Percentiles rank a stretch among this genome's conserved stretches.
Conservation (phyloP, 129 eudicot species). For the Kitagawia praeruptora region DNA sequence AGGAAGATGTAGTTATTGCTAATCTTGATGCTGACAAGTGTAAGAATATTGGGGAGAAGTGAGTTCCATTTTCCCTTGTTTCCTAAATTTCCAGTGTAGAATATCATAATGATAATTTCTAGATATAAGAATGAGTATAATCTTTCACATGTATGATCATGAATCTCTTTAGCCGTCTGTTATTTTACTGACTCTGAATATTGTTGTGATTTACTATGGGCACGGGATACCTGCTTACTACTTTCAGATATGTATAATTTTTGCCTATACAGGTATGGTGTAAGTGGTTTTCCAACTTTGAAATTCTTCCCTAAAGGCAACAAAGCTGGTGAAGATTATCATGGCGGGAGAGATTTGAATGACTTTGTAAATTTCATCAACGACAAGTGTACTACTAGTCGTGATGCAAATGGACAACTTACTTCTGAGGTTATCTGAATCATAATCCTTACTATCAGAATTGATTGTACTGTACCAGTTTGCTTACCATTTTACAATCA, state of each 20-base stretch:
- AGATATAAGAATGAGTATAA: not conserved
- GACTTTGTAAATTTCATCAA: conserved; percentile 69
- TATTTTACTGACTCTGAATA: not conserved
- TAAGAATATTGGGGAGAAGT: conserved; percentile 82
- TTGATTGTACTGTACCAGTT: not conserved
- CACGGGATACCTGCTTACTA: not conserved
- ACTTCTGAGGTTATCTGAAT: conserved; percentile 49
- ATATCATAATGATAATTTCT: not conserved
- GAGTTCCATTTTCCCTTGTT: conserved; percentile 16
- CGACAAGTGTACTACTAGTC: conserved; percentile 70
- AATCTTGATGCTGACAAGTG: conserved; percentile 89
- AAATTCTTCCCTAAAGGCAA: conserved; percentile 79
- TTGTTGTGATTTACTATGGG: not conserved
- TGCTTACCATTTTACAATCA: not conserved
- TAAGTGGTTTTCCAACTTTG: conserved; percentile 64
- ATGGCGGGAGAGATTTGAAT: conserved; percentile 48
- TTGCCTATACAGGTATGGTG: conserved; percentile 43
- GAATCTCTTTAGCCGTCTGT: not conserved
- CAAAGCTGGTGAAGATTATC: conserved; percentile 80
- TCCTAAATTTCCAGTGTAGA: not conserved
- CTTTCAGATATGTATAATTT: not conserved
- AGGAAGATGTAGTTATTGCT: conserved; percentile 84
- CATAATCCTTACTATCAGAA: not conserved
- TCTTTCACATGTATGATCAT: not conserved
- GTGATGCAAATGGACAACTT: conserved; percentile 68